Percentiles rank a stretch among this genome's conserved stretches.
phyloP scores from a whole-genome alignment of 139 green algal species.

The Chlorella sp. region DNA sequence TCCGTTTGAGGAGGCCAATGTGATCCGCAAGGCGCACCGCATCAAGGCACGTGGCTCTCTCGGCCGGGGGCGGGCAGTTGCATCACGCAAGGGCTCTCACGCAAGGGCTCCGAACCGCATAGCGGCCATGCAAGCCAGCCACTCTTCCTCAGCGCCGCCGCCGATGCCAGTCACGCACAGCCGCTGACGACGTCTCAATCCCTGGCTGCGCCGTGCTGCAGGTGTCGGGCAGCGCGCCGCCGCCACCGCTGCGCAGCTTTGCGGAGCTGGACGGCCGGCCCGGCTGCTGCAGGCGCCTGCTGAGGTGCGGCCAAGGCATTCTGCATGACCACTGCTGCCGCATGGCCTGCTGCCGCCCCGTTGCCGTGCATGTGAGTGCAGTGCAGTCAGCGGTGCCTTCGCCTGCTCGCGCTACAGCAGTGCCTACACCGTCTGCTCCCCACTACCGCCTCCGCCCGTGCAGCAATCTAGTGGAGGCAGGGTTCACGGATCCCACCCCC shows the following conservation, averaged over 20 bases:
- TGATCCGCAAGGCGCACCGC: constrained; percentile 68
- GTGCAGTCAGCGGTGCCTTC: not conserved
- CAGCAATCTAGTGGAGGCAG: constrained; percentile 46
- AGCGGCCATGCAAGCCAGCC: too few species aligned
- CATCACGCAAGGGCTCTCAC: too few species aligned
- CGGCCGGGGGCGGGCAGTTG: too few species aligned
- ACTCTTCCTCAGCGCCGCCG: too few species aligned
- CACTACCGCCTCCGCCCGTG: not conserved
- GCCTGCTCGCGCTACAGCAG: not conserved
- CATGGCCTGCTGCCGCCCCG: not conserved
- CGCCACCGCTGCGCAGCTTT: constrained; percentile 7
- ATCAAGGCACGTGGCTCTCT: constrained; percentile 58
- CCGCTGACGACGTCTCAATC: too few species aligned
- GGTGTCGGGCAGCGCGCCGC: constrained; percentile 25
- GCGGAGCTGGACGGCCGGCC: constrained; percentile 17
- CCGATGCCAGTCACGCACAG: too few species aligned
- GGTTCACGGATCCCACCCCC: constrained; percentile 80
- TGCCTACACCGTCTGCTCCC: not conserved
- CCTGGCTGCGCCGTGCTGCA: not conserved
- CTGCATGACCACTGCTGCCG: not conserved
- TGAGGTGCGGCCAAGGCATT: not conserved
- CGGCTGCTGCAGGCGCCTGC: constrained; percentile 8
- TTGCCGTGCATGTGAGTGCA: not conserved
- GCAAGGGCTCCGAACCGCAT: too few species aligned
- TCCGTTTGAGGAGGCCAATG: constrained; percentile 69